These are phyloP conservation scores for Mycena floridula DNA, from an alignment of 768 basidiomycete genomes.

Conservation along the genomic window DNA sequence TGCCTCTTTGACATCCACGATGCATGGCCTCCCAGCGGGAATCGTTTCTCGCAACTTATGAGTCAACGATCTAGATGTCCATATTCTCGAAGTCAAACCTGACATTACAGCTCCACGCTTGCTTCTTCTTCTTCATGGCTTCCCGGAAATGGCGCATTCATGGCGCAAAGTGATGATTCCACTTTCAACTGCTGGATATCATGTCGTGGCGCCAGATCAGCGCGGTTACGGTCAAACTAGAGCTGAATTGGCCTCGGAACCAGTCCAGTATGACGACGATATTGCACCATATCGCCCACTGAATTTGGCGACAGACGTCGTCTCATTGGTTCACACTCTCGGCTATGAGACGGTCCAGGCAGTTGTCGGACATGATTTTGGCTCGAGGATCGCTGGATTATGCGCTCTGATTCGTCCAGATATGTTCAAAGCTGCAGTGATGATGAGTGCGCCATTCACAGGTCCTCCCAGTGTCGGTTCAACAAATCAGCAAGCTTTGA, in stretches of 20 bases:
- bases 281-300: constrained; percentile 42
- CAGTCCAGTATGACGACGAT: constrained; percentile 40
- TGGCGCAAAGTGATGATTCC: constrained; percentile 56
- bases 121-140: constrained; percentile 56
- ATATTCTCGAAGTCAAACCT: constrained; percentile 44
- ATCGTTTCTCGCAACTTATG: constrained; percentile 33
- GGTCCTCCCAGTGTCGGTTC: constrained; percentile 31
- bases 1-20: background rate
- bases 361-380: constrained; percentile 60
- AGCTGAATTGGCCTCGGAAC: constrained; percentile 3
- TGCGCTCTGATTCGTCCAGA: constrained; percentile 52
- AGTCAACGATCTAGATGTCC: constrained; percentile 44
- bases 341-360: constrained; percentile 39
- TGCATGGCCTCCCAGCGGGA: constrained; percentile 15
- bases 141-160: constrained; percentile 61
- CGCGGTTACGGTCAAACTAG: constrained; percentile 44
- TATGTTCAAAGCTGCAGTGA: constrained; percentile 46
- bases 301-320: constrained; percentile 46
- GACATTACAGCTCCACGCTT: constrained; percentile 31
- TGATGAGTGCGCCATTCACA: constrained; percentile 56
- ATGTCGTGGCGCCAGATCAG: constrained; percentile 59
- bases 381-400: constrained; percentile 45
- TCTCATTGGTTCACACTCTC: constrained; percentile 44
- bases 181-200: constrained; percentile 44
- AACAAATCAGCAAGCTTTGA: constrained; percentile 6